Base-by-base conservation (phyloP, 331 rosid genomes). In the Spiraea crenata region DNA sequence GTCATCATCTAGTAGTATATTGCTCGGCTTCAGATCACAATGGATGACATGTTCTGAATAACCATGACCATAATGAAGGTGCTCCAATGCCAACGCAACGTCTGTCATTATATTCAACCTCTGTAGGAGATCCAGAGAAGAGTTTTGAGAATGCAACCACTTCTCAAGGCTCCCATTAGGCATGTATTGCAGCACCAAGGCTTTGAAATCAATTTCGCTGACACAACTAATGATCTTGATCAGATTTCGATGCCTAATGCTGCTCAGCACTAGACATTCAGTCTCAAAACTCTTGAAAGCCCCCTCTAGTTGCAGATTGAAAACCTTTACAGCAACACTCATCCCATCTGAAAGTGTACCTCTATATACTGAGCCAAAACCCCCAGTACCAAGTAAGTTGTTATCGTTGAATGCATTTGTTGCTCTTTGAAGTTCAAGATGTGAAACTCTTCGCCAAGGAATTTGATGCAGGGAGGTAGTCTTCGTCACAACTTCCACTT, bases 41-140 rank as follows among this genome's bases (percentile, higher is more conserved):
- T 83, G 82, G 6, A 83, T 79, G 20, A 83, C 52, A 4, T 79
- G 72, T 3, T 57, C 50, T 14, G 76, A 46, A 51, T 68, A 70
- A 63, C 83, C 87, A 77, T 83, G 72, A 65, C 83, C 87, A 77
- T 83, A 69, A 65, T 83, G 81, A 25, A 83, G 83, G 65, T 83
- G 31, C 31, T 25, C 31, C 31, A 25, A 25, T 25, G 31, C 31
- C 31, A 25, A 25, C 31, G 31, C 31, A 25, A 25, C 31, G 2
- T 25, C 31, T 25, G 31, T 25, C 31, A 25, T 25, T 25, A 25
- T 25, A 25, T 73, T 41, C 59, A 77, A 15, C 54, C 85, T 73
- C 57, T 81, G 79, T 11, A 74, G 13, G 65, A 82, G 42, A 46
- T 44, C 62, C 48, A 74, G 65, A 8, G 25, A 16, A 48, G 12